Base-by-base conservation (phyloP, 257 asterid genomes). In the Paulownia fortunei region DNA sequence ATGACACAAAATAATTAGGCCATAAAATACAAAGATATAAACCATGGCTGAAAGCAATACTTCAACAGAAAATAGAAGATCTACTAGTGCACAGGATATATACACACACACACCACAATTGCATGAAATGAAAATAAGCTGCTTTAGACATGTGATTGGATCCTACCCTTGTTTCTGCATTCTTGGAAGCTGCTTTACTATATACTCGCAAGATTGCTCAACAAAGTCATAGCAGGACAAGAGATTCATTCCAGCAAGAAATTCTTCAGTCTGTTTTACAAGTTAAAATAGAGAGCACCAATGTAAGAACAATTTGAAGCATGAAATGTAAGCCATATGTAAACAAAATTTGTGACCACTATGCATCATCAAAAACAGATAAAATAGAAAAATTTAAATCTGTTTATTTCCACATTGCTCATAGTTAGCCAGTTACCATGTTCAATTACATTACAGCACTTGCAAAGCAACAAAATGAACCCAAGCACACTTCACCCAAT, bases 121-220 rank as follows among this genome's bases (percentile, higher is more conserved):
- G 42, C 26, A 32, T 59, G 19, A 78, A 59, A 71, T 30, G 32
- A 82, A n/a, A 73, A 37, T 26, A 51, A 49, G 65, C 70, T 34
- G 69, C 56, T 52, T 41, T 10, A 77, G 75, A 51, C 76, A 82
- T 52, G 73, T 63, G 76, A 72, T 24, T 49, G 32, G 68, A 36
- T 71, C 86, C 73, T 90, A 96, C 99, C 95, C 89, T 69, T 84
- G 93, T 85, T 93, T 96, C 82, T 93, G 97, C 96, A 96, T 89
- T 82, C 80, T 85, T 36, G 98, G 81, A 76, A 92, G 95, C 79
- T 90, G 96, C 85, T 88, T 87, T 71, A 76, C 76, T 55, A 88
- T 69, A 72, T 84, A 88, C 65, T 92, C 97, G 56, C 97, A 90
- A 26, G 92, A 75, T 63, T 86, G 88, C 79, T 87, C 96, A 67